A percentile compares a stretch with the other conserved stretches of the same genome.
Conservation (phyloP, 139 green algal species). For the Haematococcus sp. region DNA sequence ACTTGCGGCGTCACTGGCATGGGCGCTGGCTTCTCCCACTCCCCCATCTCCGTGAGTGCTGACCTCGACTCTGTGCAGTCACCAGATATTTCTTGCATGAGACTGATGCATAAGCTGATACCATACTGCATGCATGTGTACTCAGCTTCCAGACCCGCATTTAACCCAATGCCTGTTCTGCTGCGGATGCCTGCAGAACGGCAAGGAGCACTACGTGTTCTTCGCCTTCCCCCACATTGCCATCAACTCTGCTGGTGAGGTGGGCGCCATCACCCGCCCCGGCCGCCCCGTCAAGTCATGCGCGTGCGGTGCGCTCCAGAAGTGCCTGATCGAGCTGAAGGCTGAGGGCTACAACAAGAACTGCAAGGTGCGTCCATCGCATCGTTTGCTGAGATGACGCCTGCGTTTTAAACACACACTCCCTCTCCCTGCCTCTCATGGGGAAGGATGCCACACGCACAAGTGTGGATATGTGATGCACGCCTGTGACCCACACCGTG, state of each 20-base stretch:
- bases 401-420: no score
- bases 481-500: neutral
- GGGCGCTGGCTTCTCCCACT: conserved; percentile 55
- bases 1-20: conserved; percentile 82
- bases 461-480: neutral
- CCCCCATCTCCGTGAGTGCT: conserved; percentile 28
- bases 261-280: conserved; percentile 70
- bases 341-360: conserved; percentile 42
- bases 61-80: no score
- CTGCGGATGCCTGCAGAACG: conserved; percentile 19
- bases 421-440: no score
- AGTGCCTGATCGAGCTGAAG: conserved; percentile 42
- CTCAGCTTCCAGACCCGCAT: no score
- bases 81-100: no score
- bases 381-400: no score
- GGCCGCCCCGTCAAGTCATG: conserved; percentile 51
- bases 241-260: conserved; percentile 64
- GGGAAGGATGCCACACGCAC: neutral
- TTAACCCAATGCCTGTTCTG: no score
- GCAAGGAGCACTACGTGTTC: conserved; percentile 58
- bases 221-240: conserved; percentile 91
- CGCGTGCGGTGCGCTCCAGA: conserved; percentile 82
- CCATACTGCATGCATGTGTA: no score
- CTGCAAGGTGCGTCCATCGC: conserved; percentile 20
- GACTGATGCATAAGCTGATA: no score